phyloP scores from a whole-genome alignment of 805 yeast species.

The Cyberlindnera sargentensis region DNA sequence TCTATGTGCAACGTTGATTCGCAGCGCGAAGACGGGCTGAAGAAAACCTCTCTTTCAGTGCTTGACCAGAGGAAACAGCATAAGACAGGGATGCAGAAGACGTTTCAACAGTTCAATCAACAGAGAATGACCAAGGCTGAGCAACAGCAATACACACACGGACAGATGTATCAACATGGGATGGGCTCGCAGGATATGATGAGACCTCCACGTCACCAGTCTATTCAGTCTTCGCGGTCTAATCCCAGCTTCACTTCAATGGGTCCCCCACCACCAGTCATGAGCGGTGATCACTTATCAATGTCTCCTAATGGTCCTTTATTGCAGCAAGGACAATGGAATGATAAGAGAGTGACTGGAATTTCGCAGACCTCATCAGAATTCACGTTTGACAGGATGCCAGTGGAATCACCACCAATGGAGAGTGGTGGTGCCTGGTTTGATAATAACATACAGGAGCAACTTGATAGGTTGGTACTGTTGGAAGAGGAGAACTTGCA shows the following conservation, averaged over 20 bases:
- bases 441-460: conserved; percentile 2
- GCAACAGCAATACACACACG: not conserved
- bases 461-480: conserved; percentile 5
- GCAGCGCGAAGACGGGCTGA: conserved; percentile 18
- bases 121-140: conserved; percentile 4
- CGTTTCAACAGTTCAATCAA: conserved; percentile 19
- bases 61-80: conserved; percentile 18
- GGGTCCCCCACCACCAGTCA: not conserved
- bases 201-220: not conserved
- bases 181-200: not conserved
- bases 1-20: conserved; percentile 11
- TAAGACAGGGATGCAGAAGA: conserved; percentile 21
- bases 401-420: conserved; percentile 9
- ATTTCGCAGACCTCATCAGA: not conserved
- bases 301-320: conserved; percentile 2
- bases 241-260: not conserved
- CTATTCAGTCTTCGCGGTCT: conserved; percentile 1
- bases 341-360: not conserved
- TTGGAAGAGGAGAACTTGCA: conserved; percentile 7
- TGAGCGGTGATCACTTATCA: not conserved
- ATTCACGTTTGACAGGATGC: not conserved
- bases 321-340: conserved; percentile 10
- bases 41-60: conserved; percentile 19
- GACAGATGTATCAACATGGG: not conserved
- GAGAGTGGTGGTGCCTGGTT: conserved; percentile 10